Evolutionary conservation across 192 early-diverging fungal genomes (phyloP).

Genomic region (Gaertneriomyces semiglobifer): DNA sequence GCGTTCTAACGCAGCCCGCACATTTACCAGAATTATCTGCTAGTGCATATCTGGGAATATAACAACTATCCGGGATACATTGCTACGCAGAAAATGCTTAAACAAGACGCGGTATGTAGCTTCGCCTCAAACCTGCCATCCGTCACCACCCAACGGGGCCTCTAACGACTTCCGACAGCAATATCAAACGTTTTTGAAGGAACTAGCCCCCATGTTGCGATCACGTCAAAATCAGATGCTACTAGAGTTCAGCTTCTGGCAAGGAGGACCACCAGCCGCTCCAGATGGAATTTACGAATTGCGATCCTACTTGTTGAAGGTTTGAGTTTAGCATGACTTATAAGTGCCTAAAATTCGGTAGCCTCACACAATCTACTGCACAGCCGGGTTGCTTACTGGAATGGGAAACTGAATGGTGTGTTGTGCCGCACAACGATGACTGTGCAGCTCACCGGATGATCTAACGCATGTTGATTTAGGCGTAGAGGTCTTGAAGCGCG

Average conservation of each 20-base stretch:
- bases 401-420: conserved; percentile 85
- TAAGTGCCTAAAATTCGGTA: neutral
- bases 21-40: neutral
- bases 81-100: conserved; percentile 58
- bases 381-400: conserved; percentile 86
- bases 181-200: conserved; percentile 63
- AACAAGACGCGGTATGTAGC: conserved; percentile 57
- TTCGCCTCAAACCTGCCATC: neutral
- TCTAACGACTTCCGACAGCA: conserved; percentile 30
- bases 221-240: conserved; percentile 78
- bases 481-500: conserved; percentile 82
- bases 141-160: too few species aligned
- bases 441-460: neutral
- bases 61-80: conserved; percentile 80
- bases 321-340: conserved; percentile 9
- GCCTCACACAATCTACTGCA: too few species aligned
- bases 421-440: neutral
- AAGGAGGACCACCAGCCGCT: conserved; percentile 38
- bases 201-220: conserved; percentile 66
- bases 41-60: conserved; percentile 95
- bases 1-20: too few species aligned
- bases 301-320: conserved; percentile 79
- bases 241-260: conserved; percentile 92
- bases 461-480: conserved; percentile 37
- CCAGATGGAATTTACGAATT: conserved; percentile 92